These are phyloP conservation scores for Syzygium oleosum DNA, from an alignment of 345 rosid genomes.

Conservation along the genomic window DNA sequence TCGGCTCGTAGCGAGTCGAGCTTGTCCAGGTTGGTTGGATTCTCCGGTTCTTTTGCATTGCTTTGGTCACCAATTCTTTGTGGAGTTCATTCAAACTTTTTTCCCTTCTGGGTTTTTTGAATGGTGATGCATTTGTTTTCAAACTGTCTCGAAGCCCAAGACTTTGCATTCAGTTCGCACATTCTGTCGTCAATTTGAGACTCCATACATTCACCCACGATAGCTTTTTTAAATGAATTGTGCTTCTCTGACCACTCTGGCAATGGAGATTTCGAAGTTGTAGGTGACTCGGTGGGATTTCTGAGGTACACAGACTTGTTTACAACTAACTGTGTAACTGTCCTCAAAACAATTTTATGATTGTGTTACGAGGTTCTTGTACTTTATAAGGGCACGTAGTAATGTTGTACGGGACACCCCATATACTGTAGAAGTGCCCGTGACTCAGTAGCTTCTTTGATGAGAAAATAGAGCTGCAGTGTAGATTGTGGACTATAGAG, in stretches of 20 bases:
- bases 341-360: background rate
- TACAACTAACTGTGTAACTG: background rate
- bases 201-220: background rate
- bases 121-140: background rate
- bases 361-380: background rate
- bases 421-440: background rate
- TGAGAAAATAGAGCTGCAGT: background rate
- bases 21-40: background rate
- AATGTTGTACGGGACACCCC: rapidly evolving
- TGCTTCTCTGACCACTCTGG: background rate
- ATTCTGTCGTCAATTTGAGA: background rate
- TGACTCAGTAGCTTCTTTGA: background rate
- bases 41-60: background rate
- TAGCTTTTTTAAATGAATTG: background rate
- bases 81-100: background rate
- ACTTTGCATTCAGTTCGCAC: background rate
- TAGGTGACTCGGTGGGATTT: background rate
- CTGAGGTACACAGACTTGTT: background rate
- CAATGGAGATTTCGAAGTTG: background rate
- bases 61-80: background rate
- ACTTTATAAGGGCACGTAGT: background rate
- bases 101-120: background rate
- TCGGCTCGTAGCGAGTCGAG: background rate
- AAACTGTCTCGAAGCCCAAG: background rate
- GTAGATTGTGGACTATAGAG: background rate